Percentiles rank a stretch among this genome's conserved stretches.
These are phyloP conservation scores for Pythium vanterpoolii DNA, from an alignment of 352 stramenopile species.

Conservation along the genomic window DNA sequence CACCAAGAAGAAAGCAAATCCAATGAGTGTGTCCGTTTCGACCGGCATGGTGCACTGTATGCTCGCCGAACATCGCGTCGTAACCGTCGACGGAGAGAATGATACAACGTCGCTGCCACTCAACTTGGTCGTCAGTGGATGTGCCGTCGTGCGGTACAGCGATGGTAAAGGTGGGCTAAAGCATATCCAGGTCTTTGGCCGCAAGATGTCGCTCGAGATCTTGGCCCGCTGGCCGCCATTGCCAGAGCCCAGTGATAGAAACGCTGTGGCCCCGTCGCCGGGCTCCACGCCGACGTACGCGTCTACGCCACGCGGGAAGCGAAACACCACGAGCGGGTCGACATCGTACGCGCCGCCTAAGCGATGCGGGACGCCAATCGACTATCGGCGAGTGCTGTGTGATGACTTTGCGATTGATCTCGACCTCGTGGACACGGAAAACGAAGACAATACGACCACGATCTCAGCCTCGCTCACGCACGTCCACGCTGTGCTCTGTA, in stretches of 20 bases:
- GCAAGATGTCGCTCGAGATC: constrained; percentile 71
- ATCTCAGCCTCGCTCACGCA: constrained; percentile 61
- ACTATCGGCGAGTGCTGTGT: constrained; percentile 59
- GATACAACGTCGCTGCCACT: constrained; percentile 14
- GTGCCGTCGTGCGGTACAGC: constrained; percentile 51
- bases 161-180: constrained; percentile 40
- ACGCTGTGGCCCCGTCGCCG: constrained; percentile 18
- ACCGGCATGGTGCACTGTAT: constrained; percentile 60
- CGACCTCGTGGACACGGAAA: constrained; percentile 49
- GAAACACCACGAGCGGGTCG: not conserved
- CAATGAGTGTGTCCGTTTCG: constrained; percentile 56
- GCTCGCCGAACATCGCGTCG: constrained; percentile 37
- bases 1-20: constrained; percentile 21
- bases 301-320: not conserved
- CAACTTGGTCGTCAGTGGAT: constrained; percentile 58
- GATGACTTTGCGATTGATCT: constrained; percentile 74
- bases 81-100: not conserved
- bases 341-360: not conserved
- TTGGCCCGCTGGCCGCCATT: constrained; percentile 52
- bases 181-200: constrained; percentile 55
- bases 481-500: constrained; percentile 65
- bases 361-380: not conserved
- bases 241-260: not conserved
- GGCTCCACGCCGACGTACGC: constrained; percentile 26
- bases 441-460: constrained; percentile 38